Conservation (phyloP, 2,329 filamentous ascomycete species). For the Aspergillus unguis region DNA sequence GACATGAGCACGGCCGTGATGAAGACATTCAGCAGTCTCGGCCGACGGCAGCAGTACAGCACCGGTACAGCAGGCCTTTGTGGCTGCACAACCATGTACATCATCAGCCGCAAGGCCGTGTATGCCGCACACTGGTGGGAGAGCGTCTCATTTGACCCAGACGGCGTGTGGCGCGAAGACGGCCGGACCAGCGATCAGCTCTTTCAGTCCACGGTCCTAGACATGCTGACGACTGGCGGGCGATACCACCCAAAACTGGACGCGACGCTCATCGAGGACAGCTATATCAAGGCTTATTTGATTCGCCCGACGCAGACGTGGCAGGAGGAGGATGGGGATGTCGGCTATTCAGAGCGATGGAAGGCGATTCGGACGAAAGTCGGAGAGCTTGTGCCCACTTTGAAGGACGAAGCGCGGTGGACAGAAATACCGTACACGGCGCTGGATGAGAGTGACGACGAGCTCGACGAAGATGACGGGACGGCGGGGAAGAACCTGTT, state of each 20-base stretch:
- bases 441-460: not conserved
- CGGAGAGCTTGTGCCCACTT: not conserved
- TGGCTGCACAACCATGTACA: not conserved
- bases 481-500: not conserved
- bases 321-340: not conserved
- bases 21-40: not conserved
- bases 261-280: not conserved
- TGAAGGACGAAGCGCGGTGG: not conserved
- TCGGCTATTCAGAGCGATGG: not conserved
- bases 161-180: not conserved
- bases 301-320: not conserved
- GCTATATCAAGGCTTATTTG: not conserved
- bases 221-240: not conserved
- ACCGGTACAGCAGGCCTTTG: not conserved
- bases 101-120: not conserved
- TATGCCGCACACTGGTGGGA: not conserved
- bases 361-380: not conserved
- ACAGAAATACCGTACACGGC: not conserved
- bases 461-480: not conserved
- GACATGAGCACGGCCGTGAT: not conserved
- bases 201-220: not conserved
- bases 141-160: not conserved
- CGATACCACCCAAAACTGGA: not conserved
- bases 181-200: not conserved
- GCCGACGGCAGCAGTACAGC: not conserved